phyloP scores from a whole-genome alignment of 768 basidiomycete species.

The Boletus vermiculosoides region DNA sequence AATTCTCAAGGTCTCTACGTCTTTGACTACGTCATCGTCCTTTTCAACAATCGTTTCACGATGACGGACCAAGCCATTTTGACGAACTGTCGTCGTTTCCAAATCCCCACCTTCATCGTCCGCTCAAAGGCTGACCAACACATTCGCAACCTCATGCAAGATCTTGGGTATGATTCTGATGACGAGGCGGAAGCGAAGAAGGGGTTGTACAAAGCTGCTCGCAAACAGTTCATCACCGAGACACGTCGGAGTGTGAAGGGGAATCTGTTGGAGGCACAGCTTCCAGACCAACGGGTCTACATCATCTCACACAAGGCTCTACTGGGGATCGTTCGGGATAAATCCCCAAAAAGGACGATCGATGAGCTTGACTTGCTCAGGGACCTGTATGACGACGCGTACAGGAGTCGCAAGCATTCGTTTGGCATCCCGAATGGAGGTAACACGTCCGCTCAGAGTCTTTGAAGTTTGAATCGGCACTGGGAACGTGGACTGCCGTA shows the following conservation, averaged over 20 bases:
- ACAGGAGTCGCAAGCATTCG: conserved; percentile 6
- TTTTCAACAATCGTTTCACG: conserved; percentile 37
- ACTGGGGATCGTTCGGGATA: too few species aligned
- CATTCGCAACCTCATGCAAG: conserved; percentile 26
- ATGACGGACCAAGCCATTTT: conserved; percentile 38
- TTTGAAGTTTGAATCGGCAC: not conserved
- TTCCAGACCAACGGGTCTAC: too few species aligned
- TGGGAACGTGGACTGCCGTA: not conserved
- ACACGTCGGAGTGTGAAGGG: conserved; percentile 25
- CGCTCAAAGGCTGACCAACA: conserved; percentile 38
- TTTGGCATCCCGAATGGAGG: conserved; percentile 8
- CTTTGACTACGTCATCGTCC: conserved; percentile 37
- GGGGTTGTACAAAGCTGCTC: conserved; percentile 23
- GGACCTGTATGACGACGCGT: conserved; percentile 21
- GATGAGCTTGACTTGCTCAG: conserved; percentile 3
- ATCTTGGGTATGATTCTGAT: conserved; percentile 30
- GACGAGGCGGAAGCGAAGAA: conserved; percentile 14
- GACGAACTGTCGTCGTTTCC: conserved; percentile 30
- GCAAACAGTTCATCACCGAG: conserved; percentile 28
- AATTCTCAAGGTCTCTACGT: conserved; percentile 38
- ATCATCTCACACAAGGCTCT: too few species aligned
- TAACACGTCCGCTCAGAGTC: conserved; percentile 6
- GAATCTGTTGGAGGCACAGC: conserved; percentile 1
- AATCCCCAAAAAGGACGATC: too few species aligned
- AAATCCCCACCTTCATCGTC: conserved; percentile 37